phyloP scores from a whole-genome alignment of 345 rosid genomes.

The Schrenkiella parvula region DNA sequence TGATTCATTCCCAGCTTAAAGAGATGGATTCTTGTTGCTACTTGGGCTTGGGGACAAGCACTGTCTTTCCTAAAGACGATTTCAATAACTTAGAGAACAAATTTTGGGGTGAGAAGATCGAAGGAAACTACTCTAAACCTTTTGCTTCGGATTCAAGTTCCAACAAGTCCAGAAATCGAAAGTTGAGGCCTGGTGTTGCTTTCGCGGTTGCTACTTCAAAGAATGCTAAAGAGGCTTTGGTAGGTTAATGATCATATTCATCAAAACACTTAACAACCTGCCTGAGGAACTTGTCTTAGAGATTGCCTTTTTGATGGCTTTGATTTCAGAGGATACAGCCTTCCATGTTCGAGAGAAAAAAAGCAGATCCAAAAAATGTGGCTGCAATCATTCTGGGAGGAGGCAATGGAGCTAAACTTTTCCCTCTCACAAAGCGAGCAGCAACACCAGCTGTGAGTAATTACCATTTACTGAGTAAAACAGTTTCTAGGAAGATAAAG shows the following conservation, averaged over 20 bases:
- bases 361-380: conserved; percentile 77
- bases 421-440: conserved; percentile 85
- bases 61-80: conserved; percentile 36
- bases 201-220: conserved; percentile 65
- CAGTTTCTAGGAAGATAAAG: not conserved
- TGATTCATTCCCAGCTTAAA: conserved; percentile 12
- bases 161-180: conserved; percentile 31
- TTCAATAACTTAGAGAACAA: conserved; percentile 39
- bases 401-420: conserved; percentile 86
- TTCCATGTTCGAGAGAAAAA: conserved; percentile 46
- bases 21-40: conserved; percentile 64
- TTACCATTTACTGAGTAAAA: not conserved
- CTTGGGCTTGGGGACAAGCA: conserved; percentile 40
- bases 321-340: conserved; percentile 45
- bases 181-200: conserved; percentile 50
- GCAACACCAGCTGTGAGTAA: conserved; percentile 91
- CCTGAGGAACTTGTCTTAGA: not conserved
- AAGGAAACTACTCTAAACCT: conserved; percentile 43
- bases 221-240: conserved; percentile 55
- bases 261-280: not conserved
- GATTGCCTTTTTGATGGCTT: not conserved
- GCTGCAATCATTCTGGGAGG: conserved; percentile 93
- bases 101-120: conserved; percentile 57
- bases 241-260: conserved; percentile 22
- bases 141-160: conserved; percentile 35